A percentile compares a stretch with the other conserved stretches of the same genome.
Evolutionary conservation across 2,329 filamentous ascomycete genomes (phyloP).

Genomic region (Magnaporthales sp.): DNA sequence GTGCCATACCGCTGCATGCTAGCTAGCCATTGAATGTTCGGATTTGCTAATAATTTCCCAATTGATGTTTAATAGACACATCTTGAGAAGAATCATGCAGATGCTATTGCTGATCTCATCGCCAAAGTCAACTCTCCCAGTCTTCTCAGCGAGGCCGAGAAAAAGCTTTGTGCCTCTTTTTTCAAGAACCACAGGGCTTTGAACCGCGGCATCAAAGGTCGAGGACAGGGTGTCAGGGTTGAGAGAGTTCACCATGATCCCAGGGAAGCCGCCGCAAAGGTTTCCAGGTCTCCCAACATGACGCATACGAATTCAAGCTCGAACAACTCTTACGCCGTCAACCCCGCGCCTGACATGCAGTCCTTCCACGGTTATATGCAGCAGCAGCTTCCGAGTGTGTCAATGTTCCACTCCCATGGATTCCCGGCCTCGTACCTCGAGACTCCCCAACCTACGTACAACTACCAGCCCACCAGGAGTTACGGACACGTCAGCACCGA

Average conservation of each 20-base stretch:
- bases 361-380: not conserved
- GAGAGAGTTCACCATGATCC: slow-evolving; percentile 9
- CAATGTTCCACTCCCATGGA: not conserved
- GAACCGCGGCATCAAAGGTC: slow-evolving; percentile 96
- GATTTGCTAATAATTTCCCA: not conserved
- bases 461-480: not conserved
- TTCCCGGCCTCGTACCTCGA: not conserved
- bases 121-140: slow-evolving; percentile 52
- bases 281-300: not conserved
- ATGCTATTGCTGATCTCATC: slow-evolving; percentile 24
- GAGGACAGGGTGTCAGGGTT: slow-evolving; percentile 75
- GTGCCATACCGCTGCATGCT: not conserved
- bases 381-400: not conserved
- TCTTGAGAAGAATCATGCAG: not conserved
- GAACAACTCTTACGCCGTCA: not conserved
- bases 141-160: slow-evolving; percentile 57
- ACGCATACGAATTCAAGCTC: not conserved
- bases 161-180: slow-evolving; percentile 67
- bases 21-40: not conserved
- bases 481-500: not conserved
- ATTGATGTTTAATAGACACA: too few species aligned
- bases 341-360: not conserved
- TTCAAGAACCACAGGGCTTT: slow-evolving; percentile 74
- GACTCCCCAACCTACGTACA: not conserved
- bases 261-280: not conserved